These are phyloP conservation scores for Pseudohalonectria lignicola DNA, from an alignment of 2,329 filamentous ascomycete genomes.

Conservation along the genomic window DNA sequence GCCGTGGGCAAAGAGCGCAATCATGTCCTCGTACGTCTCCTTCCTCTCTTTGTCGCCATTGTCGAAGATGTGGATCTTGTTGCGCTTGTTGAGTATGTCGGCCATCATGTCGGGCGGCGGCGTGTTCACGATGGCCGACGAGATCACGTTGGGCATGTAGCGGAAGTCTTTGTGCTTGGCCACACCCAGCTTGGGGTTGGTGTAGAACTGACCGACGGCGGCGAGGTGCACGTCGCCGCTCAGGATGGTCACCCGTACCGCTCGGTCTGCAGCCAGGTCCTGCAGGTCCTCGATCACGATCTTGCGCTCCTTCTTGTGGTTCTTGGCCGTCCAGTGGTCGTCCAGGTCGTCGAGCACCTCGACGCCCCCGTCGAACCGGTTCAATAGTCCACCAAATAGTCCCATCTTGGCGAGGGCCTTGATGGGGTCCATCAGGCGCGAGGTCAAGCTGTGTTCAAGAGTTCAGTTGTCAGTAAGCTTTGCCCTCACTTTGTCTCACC, in stretches of 20 bases:
- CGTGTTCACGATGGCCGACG: slow-evolving; percentile 86
- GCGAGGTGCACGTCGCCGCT: slow-evolving; percentile 90
- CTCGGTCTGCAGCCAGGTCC: slow-evolving; percentile 86
- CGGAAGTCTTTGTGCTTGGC: slow-evolving; percentile 85
- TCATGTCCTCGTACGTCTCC: slow-evolving; percentile 90
- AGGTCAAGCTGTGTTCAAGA: slow-evolving; percentile 54
- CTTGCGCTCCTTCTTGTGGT: slow-evolving; percentile 83
- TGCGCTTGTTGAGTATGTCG: slow-evolving; percentile 86
- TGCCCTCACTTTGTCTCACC: slow-evolving; percentile 1
- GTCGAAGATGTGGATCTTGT: slow-evolving; percentile 66
- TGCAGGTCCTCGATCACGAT: slow-evolving; percentile 85
- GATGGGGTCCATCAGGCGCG: slow-evolving; percentile 73
- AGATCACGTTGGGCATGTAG: slow-evolving; percentile 94
- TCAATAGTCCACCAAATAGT: slow-evolving; percentile 67
- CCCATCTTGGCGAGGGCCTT: slow-evolving; percentile 81
- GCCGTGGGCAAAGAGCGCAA: slow-evolving; percentile 81
- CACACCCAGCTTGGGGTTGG: slow-evolving; percentile 68
- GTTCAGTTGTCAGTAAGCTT: slow-evolving; percentile 4
- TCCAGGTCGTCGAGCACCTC: slow-evolving; percentile 89
- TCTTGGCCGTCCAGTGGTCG: slow-evolving; percentile 95
- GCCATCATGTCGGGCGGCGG: slow-evolving; percentile 82
- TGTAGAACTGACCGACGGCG: slow-evolving; percentile 90
- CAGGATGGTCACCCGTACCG: slow-evolving; percentile 80
- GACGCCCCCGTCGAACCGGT: slow-evolving; percentile 82
- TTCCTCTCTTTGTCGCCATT: slow-evolving; percentile 15